Conservation (phyloP, 169 alveolate genomes). For the Plasmodium berghei region DNA sequence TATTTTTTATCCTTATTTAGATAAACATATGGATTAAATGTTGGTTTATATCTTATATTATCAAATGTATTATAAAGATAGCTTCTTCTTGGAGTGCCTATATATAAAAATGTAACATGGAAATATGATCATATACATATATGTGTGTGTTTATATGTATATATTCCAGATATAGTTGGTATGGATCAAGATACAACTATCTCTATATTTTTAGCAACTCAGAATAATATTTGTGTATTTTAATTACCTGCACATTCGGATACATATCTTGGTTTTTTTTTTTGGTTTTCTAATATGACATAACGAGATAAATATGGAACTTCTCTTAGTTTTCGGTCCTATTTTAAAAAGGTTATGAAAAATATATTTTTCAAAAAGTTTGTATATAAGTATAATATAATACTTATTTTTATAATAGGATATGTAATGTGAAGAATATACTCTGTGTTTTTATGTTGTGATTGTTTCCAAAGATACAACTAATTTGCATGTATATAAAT, state of each 20-base stretch:
- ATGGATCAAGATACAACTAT: not conserved
- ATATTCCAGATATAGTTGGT: not conserved
- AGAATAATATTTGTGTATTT: not conserved
- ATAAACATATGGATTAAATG: constrained; percentile 90
- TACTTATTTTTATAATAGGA: not conserved
- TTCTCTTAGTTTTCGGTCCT: constrained; percentile 88
- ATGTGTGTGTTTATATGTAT: not conserved
- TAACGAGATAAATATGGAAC: constrained; percentile 89
- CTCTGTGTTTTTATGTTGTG: not conserved
- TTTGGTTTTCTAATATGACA: constrained; percentile 81
- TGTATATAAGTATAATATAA: not conserved
- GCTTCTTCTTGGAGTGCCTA: constrained; percentile 91
- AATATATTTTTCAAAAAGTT: not conserved
- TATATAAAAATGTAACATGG: not conserved
- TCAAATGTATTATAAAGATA: constrained; percentile 86
- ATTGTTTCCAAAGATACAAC: too few species aligned
- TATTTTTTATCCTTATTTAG: constrained; percentile 88
- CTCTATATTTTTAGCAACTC: not conserved
- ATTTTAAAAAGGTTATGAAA: not conserved
- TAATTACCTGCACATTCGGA: constrained; percentile 84
- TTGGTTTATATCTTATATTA: constrained; percentile 87
- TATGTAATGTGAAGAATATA: not conserved
- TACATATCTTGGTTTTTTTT: constrained; percentile 87
- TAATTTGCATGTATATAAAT: not conserved
- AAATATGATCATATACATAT: not conserved